Conservation (phyloP, 805 yeast species). For the Tetrapisispora nanseiensis region DNA sequence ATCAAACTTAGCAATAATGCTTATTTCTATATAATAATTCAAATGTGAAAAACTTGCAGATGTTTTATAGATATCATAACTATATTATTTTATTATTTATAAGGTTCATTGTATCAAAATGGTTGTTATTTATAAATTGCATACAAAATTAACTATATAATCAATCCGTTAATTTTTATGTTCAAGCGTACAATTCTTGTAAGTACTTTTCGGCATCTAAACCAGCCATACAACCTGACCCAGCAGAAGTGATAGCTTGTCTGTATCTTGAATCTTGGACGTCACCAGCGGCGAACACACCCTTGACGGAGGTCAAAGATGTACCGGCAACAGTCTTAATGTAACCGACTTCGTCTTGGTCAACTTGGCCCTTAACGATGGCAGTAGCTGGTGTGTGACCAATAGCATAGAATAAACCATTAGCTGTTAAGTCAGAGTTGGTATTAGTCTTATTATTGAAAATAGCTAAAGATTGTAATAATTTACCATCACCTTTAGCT, state of each 20-base stretch:
- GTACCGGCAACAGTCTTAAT: slow-evolving; percentile 85
- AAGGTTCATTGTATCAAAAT: too few species aligned
- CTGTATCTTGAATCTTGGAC: slow-evolving; percentile 95
- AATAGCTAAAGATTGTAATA: slow-evolving; percentile 54
- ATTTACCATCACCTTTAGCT: slow-evolving; percentile 90
- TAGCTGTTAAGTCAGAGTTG: slow-evolving; percentile 60
- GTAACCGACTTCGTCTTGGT: slow-evolving; percentile 83
- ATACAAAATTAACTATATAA: neutral
- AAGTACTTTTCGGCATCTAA: slow-evolving; percentile 83
- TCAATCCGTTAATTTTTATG: neutral
- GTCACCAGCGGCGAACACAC: slow-evolving; percentile 98
- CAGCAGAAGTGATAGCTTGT: slow-evolving; percentile 99
- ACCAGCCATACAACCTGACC: slow-evolving; percentile 99
- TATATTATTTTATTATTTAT: too few species aligned
- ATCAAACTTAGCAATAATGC: too few species aligned
- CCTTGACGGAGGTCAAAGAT: slow-evolving; percentile 72
- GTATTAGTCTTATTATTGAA: slow-evolving; percentile 66
- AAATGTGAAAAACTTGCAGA: too few species aligned
- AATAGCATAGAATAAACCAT: slow-evolving; percentile 94
- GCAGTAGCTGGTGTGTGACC: slow-evolving; percentile 95
- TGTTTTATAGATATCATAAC: too few species aligned
- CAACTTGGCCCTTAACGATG: slow-evolving; percentile 66
- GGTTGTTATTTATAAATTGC: too few species aligned
- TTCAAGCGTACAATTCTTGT: slow-evolving; percentile 39
- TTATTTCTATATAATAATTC: too few species aligned